These are phyloP conservation scores for Dactylis glomerata DNA, from an alignment of 176 grass and related monocot genomes.

Conservation along the genomic window DNA sequence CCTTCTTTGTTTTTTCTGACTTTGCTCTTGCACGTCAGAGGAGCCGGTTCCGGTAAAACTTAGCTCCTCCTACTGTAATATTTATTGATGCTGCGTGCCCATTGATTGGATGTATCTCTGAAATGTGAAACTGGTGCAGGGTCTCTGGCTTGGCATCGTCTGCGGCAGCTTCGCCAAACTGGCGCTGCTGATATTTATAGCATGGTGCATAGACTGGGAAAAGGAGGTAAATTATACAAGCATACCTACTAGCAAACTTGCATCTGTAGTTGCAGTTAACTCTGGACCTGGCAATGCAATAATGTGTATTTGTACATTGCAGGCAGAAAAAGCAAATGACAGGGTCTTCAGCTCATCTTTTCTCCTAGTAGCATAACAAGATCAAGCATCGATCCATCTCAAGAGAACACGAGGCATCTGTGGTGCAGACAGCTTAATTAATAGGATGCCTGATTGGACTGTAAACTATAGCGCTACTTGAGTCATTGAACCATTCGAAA, in stretches of 20 bases:
- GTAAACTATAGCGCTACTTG: neutral
- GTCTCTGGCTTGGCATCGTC: slow-evolving; percentile 28
- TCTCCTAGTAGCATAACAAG: neutral
- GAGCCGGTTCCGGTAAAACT: too few species aligned
- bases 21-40: too few species aligned
- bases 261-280: neutral
- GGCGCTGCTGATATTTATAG: neutral
- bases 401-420: too few species aligned
- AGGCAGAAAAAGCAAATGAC: slow-evolving; percentile 7
- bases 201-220: slow-evolving; percentile 21
- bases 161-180: slow-evolving; percentile 33
- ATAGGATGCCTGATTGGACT: neutral
- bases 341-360: neutral
- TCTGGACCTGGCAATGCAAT: neutral
- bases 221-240: slow-evolving; percentile 1
- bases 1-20: too few species aligned
- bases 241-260: neutral
- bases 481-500: neutral
- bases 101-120: neutral
- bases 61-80: neutral
- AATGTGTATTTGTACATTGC: neutral
- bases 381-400: neutral
- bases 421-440: neutral
- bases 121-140: slow-evolving; percentile 8
- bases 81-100: neutral